Evolutionary conservation across 345 rosid species (phyloP).

Genomic region (Citrus trifoliata): DNA sequence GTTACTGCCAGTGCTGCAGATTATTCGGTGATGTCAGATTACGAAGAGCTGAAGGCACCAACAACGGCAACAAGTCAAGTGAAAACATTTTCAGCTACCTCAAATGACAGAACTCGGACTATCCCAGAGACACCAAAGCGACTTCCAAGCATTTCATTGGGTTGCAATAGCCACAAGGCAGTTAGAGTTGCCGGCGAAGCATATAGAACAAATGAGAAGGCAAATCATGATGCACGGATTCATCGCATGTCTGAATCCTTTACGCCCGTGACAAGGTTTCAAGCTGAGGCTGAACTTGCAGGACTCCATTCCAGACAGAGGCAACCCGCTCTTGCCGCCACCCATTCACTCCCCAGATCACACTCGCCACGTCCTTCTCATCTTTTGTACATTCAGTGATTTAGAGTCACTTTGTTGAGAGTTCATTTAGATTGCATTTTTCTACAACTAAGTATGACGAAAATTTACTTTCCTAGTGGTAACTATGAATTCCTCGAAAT

Average conservation of each 20-base stretch:
- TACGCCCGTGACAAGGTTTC: constrained; percentile 39
- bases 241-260: constrained; percentile 20
- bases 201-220: constrained; percentile 31
- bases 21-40: constrained; percentile 59
- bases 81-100: constrained; percentile 20
- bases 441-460: not conserved
- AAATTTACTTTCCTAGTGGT: not conserved
- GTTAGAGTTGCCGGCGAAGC: constrained; percentile 59
- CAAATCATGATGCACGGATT: constrained; percentile 24
- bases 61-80: constrained; percentile 22
- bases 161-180: constrained; percentile 75
- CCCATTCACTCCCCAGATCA: constrained; percentile 32
- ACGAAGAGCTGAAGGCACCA: constrained; percentile 41
- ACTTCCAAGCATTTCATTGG: constrained; percentile 40
- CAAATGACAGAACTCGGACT: constrained; percentile 19
- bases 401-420: not conserved
- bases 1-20: constrained; percentile 83
- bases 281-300: constrained; percentile 33
- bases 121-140: constrained; percentile 32
- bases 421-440: not conserved
- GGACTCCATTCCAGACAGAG: constrained; percentile 32
- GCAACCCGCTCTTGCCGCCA: constrained; percentile 22
- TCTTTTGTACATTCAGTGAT: constrained; percentile 38
- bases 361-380: constrained; percentile 29
- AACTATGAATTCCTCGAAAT: not conserved